These are phyloP conservation scores for Toxoplasma gondii DNA, from an alignment of 169 alveolate species.

Conservation along the genomic window DNA sequence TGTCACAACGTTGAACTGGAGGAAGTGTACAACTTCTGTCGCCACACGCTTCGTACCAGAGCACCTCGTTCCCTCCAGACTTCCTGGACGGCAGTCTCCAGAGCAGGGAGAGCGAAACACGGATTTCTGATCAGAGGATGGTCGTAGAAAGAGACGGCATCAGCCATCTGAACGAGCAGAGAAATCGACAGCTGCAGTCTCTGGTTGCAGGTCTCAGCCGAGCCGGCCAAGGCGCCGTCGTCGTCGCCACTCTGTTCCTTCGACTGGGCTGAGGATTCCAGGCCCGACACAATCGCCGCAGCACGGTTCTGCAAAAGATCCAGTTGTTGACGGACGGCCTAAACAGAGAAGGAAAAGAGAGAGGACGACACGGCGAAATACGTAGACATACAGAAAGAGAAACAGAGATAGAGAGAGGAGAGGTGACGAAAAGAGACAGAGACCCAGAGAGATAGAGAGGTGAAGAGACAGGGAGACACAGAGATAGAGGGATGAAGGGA, in stretches of 20 bases:
- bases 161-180: background rate
- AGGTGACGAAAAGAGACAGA: too few species aligned
- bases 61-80: slow-evolving; percentile 35
- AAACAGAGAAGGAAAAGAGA: background rate
- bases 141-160: slow-evolving; percentile 13
- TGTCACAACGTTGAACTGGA: too few species aligned
- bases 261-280: background rate
- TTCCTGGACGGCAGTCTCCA: slow-evolving; percentile 33
- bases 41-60: background rate
- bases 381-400: too few species aligned
- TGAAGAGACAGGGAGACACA: background rate
- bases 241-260: background rate
- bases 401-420: background rate
- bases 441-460: too few species aligned
- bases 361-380: background rate
- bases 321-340: slow-evolving; percentile 43
- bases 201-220: background rate
- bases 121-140: slow-evolving; percentile 24
- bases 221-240: background rate
- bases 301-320: slow-evolving; percentile 23
- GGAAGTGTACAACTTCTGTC: too few species aligned
- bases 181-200: slow-evolving; percentile 28
- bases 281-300: slow-evolving; percentile 13
- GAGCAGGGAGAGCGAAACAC: slow-evolving; percentile 40
- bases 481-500: background rate